Base-by-base conservation (phyloP, 164 flowering plant genomes). In the Saururus chinensis region DNA sequence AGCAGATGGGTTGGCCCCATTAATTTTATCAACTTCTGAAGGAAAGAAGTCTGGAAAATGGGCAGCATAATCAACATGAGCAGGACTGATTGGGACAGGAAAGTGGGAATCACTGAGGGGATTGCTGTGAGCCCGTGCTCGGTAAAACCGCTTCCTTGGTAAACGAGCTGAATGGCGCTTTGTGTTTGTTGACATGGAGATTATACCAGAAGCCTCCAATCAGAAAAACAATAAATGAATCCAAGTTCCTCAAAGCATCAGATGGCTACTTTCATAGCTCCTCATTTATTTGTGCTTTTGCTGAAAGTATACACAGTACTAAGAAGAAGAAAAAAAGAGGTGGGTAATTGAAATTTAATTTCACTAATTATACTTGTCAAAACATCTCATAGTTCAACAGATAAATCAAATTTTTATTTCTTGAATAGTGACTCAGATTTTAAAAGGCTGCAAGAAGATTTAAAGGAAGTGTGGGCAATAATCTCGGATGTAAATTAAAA, bases 41-140 rank as follows among this genome's bases (percentile, higher is more conserved):
- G 83, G 73, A 52, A 77, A 80, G 57, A 77, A 61, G 11, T 81
- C 77, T 40, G 96, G 95, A 64, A 74, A 92, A 68, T 89, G 96
- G 63, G 72, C 70, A 48, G 88, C 66, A 49, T 74, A 84, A 53
- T 84, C 87, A 14, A 89, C 81, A 54, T 89, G 82, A 24, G 63
- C 55, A 16, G 96, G 95, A 59, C 84, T 76, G 24, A 81, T 41
- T 2, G 96, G 95, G 45, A 92, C 84, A 0, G 96, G 98, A 65
- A 89, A 92, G 70, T 92, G 98, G 37, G 98, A 92, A 67, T 92
- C 95, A 60, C 98, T 89, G 60, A 87, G 69, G 11, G 98, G 98
- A 57, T 89, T 92, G 80, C 96, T 86, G 76, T 92, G 98, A 0
- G 98, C 98, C 56, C 96, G 75, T 42, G 96, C 98, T 64, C 96